Evolutionary conservation across 352 stramenopile species (phyloP), one percentile per base, ranked within the genome.

Genomic region (Pythium dissotocum): DNA sequence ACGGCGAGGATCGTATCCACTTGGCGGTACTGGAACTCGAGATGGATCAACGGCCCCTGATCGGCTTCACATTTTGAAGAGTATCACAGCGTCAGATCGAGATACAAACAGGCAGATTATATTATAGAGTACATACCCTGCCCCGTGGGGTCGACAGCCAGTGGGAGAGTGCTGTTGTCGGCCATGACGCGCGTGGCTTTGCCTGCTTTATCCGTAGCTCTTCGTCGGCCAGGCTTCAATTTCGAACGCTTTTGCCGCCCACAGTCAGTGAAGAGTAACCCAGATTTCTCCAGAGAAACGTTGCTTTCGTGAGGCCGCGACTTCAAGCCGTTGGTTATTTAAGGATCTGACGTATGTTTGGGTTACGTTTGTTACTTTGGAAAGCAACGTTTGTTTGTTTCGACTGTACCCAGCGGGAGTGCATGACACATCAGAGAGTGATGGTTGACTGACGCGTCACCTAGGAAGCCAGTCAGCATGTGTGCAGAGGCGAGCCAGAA

Each of bases 11-110:
- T 76, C 3, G 83, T 94, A 63, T 94, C 87, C 46, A 94, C 84
- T 67, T 94, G 84, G 18, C 83, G 86, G 70, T 89, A 93, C 55
- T 84, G 73, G 66, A 93, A 90, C 70, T 93, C 84, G 46, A 94
- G 67, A 65, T 88, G 82, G 61, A 93, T 84, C 56, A 90, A 52
- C 13, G 85, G 83, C 30, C 58, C 83, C 10, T 54, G 38, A 16
- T 38, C 61, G n/a, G 33, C 14, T 32, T 4, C 33, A 46, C 6
- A 48, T 18, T 56, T n/a, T 14, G 12, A 56, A 21, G 56, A 8
- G 56, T 4, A 16, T 49, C 38, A 61, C 2, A 16, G 46, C 42
- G 14, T 58, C 9, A 61, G 5, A 33, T 24, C 10, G 7, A 24
- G 14, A 26, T 14, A 24, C 8, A 18, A 26, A 4, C 3, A 14